A percentile compares a stretch with the other conserved stretches of the same genome.
These are phyloP conservation scores for Fagus sylvatica DNA, from an alignment of 306 rosid species.

Conservation along the genomic window DNA sequence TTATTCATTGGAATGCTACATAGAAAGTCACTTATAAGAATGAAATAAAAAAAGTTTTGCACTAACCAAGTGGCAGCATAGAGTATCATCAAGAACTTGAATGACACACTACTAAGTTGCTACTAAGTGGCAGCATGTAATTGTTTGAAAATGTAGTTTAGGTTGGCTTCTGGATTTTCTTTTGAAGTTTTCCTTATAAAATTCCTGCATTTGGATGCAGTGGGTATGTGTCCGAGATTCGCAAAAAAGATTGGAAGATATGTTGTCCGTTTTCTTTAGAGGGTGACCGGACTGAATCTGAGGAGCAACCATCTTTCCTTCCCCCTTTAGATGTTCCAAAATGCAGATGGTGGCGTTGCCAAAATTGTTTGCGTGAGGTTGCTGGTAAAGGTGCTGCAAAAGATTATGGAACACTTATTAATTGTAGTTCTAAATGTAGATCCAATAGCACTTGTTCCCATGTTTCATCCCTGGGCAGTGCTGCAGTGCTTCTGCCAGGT, in stretches of 20 bases:
- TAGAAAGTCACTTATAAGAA: background rate
- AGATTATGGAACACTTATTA: constrained; percentile 27
- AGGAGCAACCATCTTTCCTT: constrained; percentile 45
- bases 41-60: background rate
- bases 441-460: constrained; percentile 33
- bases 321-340: constrained; percentile 64
- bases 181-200: constrained; percentile 16
- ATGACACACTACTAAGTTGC: background rate
- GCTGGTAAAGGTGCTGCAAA: constrained; percentile 37
- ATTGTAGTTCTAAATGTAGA: constrained; percentile 29
- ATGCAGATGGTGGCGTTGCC: constrained; percentile 55
- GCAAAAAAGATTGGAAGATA: constrained; percentile 71
- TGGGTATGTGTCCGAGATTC: constrained; percentile 80
- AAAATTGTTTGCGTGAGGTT: constrained; percentile 43
- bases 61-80: background rate
- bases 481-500: constrained; percentile 39
- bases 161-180: constrained; percentile 26
- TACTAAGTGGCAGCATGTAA: background rate
- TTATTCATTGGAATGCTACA: background rate
- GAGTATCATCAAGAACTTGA: constrained; percentile 20
- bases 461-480: constrained; percentile 20
- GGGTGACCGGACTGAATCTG: constrained; percentile 37
- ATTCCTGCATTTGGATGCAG: constrained; percentile 46
- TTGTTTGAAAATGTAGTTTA: no score
- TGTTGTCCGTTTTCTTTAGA: constrained; percentile 82